Conservation (phyloP, 805 yeast species). For the Kregervanrija pseudodelftensis region DNA sequence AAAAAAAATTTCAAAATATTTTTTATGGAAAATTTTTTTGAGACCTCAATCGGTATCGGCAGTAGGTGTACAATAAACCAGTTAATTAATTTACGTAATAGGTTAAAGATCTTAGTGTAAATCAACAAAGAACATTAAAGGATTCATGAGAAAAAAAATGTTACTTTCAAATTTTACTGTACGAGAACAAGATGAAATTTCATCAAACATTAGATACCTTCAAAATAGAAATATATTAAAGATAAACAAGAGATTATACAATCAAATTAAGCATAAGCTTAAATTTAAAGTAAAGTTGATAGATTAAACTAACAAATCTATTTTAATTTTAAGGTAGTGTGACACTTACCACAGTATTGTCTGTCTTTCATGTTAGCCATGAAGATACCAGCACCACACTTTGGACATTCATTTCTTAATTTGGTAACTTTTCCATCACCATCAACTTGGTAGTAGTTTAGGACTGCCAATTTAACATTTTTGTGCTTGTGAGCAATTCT, state of each 20-base stretch:
- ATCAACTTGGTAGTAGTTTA: slow-evolving; percentile 98
- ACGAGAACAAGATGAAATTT: neutral
- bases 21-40: too few species aligned
- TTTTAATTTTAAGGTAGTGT: slow-evolving; percentile 72
- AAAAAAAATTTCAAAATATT: too few species aligned
- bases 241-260: neutral
- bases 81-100: too few species aligned
- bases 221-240: slow-evolving; percentile 1
- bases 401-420: slow-evolving; percentile 97
- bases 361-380: slow-evolving; percentile 99
- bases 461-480: slow-evolving; percentile 98
- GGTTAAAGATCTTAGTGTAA: too few species aligned
- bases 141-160: too few species aligned
- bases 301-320: slow-evolving; percentile 6
- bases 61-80: too few species aligned
- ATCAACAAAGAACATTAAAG: too few species aligned
- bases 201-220: neutral
- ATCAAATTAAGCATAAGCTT: neutral
- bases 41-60: too few species aligned
- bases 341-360: slow-evolving; percentile 99
- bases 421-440: slow-evolving; percentile 97
- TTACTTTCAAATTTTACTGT: too few species aligned
- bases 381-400: slow-evolving; percentile 99
- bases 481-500: slow-evolving; percentile 99
- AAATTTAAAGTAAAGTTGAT: neutral